These are phyloP conservation scores for Adenanthera pavonina DNA, from an alignment of 306 rosid species.

Conservation along the genomic window DNA sequence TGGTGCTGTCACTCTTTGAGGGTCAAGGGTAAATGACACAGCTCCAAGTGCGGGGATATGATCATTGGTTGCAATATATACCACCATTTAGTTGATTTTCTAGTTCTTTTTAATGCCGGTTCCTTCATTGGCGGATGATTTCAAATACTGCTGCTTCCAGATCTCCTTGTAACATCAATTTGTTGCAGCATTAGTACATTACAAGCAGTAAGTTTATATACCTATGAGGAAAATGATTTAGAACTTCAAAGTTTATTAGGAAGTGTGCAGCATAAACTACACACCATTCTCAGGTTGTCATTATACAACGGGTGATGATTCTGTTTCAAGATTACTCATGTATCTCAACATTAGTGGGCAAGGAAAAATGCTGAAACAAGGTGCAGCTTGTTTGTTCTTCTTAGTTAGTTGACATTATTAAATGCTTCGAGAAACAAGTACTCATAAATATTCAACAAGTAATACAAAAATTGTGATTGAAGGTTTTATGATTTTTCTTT, in stretches of 20 bases:
- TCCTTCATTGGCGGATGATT: slow-evolving; percentile 37
- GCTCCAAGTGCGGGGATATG: slow-evolving; percentile 29
- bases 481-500: too few relatives aligned
- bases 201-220: slow-evolving; percentile 31
- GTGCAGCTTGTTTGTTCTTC: not conserved
- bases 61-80: slow-evolving; percentile 27
- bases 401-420: not conserved
- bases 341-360: slow-evolving; percentile 33
- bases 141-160: slow-evolving; percentile 43
- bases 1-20: slow-evolving; percentile 61
- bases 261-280: slow-evolving; percentile 34
- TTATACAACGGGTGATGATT: slow-evolving; percentile 21
- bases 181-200: slow-evolving; percentile 38
- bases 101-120: slow-evolving; percentile 15
- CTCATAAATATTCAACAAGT: too few relatives aligned
- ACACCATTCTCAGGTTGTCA: not conserved
- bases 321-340: slow-evolving; percentile 41
- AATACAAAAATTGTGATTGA: not conserved
- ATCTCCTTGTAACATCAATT: slow-evolving; percentile 48
- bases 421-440: too few relatives aligned
- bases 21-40: slow-evolving; percentile 44
- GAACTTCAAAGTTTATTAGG: slow-evolving; percentile 35
- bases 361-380: not conserved
- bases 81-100: slow-evolving; percentile 34
- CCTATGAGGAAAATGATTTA: not conserved